Evolutionary conservation across 805 yeast species (phyloP), one percentile per base, ranked within the genome.

Genomic region (Kazachstania africana): DNA sequence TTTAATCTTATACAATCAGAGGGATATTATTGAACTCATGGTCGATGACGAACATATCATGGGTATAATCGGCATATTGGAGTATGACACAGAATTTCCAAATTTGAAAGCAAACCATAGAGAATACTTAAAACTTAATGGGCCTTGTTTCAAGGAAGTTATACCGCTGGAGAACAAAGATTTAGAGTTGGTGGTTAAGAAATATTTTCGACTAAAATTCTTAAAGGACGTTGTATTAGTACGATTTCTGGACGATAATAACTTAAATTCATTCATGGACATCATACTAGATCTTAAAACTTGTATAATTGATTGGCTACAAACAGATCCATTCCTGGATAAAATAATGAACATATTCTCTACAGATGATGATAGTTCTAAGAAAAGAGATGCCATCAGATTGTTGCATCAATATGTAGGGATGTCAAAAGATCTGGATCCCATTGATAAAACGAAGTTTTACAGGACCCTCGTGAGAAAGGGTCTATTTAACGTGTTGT

Each of bases 21-120:
- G 70, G 18, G 55, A 62, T 10, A 62, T 80, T 4, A 51, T 78
- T 28, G 83, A 78, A 33, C 43, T 60, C n/a, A 60, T 80, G 36
- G 57, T 75, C 3, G 64, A 63, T 10, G 78, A 74, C 37, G 64
- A 63, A 6, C 45, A 62, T 25, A 63, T 77, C 28, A 47, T 63
- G 44, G 79, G 80, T 1, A 58, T 83, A 3, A 68, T 78, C 9
- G 94, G 95, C 1, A 78, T 84, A 9, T 57, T 88, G 28, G 98
- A 91, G 53, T 79, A 84, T 53, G 96, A 91, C 52, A 80, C 91
- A 0, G 94, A 82, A 35, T 83, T 70, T 45, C 95, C 95, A 1
- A 65, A 65, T 10, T 66, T 67, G 40, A 85, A 83, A 53, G 83
- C 95, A 4, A 78, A 82, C 43, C 83, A 82, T 57, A 62, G 95